phyloP scores from a whole-genome alignment of 768 basidiomycete genomes.

The Tylopilus intermedius region DNA sequence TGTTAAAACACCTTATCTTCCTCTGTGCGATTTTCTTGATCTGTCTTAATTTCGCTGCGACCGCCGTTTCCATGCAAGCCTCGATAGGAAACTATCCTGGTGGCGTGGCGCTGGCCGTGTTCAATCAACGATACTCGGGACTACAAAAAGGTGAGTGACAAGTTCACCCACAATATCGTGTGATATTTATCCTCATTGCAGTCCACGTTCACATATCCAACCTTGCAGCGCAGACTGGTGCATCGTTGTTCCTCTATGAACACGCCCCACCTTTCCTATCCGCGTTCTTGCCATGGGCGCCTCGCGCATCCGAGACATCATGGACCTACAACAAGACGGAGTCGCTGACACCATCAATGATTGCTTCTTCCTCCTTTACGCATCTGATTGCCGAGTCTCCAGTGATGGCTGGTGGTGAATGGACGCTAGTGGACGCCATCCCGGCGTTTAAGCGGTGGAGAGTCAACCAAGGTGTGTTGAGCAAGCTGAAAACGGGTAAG shows the following conservation, averaged over 20 bases:
- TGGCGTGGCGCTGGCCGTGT: constrained; percentile 58
- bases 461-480: constrained; percentile 14
- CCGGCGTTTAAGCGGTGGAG: constrained; percentile 42
- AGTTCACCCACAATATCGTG: background rate
- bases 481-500: constrained; percentile 17
- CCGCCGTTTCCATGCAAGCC: constrained; percentile 47
- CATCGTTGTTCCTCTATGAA: constrained; percentile 79
- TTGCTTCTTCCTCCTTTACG: constrained; percentile 42
- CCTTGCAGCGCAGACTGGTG: constrained; percentile 84
- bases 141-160: constrained; percentile 27
- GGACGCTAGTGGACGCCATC: constrained; percentile 43
- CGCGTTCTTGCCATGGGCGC: constrained; percentile 9
- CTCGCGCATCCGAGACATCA: constrained; percentile 6
- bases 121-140: constrained; percentile 52
- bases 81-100: constrained; percentile 88
- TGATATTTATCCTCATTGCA: constrained; percentile 15
- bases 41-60: constrained; percentile 47
- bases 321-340: constrained; percentile 89
- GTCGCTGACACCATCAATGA: constrained; percentile 43
- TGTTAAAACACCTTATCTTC: constrained; percentile 44
- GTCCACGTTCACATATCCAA: constrained; percentile 79
- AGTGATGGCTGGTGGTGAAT: constrained; percentile 28
- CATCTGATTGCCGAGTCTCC: constrained; percentile 57
- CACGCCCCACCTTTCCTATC: constrained; percentile 47
- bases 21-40: constrained; percentile 47